Conservation (phyloP, 169 alveolate species). For the Plasmodium adleri region DNA sequence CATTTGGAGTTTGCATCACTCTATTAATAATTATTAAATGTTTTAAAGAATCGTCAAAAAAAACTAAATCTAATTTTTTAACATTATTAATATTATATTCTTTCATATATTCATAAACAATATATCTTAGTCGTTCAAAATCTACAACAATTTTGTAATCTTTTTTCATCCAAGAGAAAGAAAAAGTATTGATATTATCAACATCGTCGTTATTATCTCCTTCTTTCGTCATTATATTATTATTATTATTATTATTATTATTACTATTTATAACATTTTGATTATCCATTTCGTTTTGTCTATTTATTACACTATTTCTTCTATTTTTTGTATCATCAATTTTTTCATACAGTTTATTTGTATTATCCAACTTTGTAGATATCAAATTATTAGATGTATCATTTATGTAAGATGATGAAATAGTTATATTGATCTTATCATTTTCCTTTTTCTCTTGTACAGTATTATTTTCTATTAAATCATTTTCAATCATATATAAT, state of each 20-base stretch:
- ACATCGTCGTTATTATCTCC: conserved; percentile 1
- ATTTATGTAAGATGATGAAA: too few species aligned
- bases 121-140: conserved; percentile 87
- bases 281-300: neutral
- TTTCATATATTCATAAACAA: conserved; percentile 89
- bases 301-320: neutral
- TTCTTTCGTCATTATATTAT: neutral
- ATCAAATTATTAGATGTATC: neutral
- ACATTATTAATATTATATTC: conserved; percentile 93
- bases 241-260: conserved; percentile 1
- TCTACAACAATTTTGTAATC: conserved; percentile 89
- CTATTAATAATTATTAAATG: conserved; percentile 95
- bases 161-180: conserved; percentile 74
- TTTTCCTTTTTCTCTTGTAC: conserved; percentile 15
- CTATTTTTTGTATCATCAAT: neutral
- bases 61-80: conserved; percentile 94
- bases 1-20: conserved; percentile 94
- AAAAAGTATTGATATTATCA: conserved; percentile 36
- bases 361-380: neutral
- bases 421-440: too few species aligned
- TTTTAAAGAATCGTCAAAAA: conserved; percentile 96
- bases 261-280: neutral
- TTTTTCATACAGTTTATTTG: neutral
- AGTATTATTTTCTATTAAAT: conserved; percentile 39
- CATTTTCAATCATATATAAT: conserved; percentile 69